Percentiles rank a stretch among this genome's conserved stretches.
Evolutionary conservation across 2,329 filamentous ascomycete genomes (phyloP).

Genomic region (Colletotrichum viniferum): DNA sequence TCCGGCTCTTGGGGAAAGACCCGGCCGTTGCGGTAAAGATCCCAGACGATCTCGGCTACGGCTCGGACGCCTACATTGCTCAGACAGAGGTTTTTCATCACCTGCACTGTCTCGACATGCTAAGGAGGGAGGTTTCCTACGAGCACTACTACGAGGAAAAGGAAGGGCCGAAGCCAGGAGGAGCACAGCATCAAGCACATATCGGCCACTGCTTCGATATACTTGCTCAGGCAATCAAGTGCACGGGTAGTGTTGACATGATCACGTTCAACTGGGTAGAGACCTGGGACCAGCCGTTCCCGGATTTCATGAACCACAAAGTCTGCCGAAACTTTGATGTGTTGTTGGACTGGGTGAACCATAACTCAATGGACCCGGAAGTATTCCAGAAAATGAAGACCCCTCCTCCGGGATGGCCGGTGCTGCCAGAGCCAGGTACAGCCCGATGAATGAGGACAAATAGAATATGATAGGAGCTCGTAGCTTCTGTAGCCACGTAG

Average conservation of each 20-base stretch:
- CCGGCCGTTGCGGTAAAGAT: conserved; percentile 28
- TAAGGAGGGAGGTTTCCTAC: conserved; percentile 25
- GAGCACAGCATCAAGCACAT: conserved; percentile 25
- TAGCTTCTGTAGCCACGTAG: background rate
- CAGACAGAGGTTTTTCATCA: conserved; percentile 41
- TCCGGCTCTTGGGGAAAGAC: conserved; percentile 30
- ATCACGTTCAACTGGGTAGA: conserved; percentile 36
- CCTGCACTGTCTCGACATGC: conserved; percentile 40
- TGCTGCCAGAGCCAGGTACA: background rate
- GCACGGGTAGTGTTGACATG: conserved; percentile 32
- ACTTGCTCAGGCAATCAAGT: conserved; percentile 33
- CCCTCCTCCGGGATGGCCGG: background rate
- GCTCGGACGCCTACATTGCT: conserved; percentile 34
- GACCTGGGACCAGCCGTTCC: conserved; percentile 30
- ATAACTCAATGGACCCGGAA: conserved; percentile 1
- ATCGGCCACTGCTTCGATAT: conserved; percentile 34
- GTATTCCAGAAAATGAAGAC: background rate
- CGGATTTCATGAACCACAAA: conserved; percentile 34
- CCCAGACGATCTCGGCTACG: conserved; percentile 31
- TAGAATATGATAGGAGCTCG: background rate
- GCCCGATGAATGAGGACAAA: background rate
- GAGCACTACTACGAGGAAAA: conserved; percentile 2
- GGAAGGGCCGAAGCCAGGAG: background rate
- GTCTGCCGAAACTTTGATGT: conserved; percentile 33
- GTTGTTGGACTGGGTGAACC: conserved; percentile 17